Evolutionary conservation across 2,329 filamentous ascomycete species (phyloP).

Genomic region (Botryotinia convoluta): DNA sequence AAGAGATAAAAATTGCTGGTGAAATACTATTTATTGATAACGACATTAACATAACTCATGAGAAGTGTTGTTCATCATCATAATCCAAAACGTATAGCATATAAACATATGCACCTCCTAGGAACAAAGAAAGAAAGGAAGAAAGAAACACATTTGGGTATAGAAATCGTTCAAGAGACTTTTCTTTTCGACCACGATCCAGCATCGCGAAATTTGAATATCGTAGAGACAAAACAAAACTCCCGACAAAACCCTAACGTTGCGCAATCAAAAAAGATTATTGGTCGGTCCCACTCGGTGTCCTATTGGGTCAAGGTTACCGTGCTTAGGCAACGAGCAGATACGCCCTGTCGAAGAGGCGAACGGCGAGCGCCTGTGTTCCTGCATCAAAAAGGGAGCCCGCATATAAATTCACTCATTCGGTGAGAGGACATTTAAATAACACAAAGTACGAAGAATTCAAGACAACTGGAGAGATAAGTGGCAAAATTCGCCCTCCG

Average conservation of each 20-base stretch:
- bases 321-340: conserved; percentile 1
- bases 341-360: background rate
- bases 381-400: background rate
- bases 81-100: background rate
- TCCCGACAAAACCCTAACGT: background rate
- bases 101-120: background rate
- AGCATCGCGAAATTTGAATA: background rate
- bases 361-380: background rate
- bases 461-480: background rate
- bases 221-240: background rate
- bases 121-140: background rate
- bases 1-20: background rate
- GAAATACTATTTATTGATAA: background rate
- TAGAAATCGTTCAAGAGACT: conserved; percentile 1
- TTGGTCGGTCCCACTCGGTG: conserved; percentile 9
- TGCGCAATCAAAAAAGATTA: background rate
- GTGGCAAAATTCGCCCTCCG: conserved; percentile 4
- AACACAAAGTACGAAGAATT: background rate
- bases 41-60: background rate
- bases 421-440: background rate
- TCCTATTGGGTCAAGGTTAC: background rate
- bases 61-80: background rate
- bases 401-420: conserved; percentile 11
- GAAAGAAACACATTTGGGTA: background rate
- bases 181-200: background rate